phyloP scores from a whole-genome alignment of 2,329 filamentous ascomycete species.

The Neofusicoccum ribis region DNA sequence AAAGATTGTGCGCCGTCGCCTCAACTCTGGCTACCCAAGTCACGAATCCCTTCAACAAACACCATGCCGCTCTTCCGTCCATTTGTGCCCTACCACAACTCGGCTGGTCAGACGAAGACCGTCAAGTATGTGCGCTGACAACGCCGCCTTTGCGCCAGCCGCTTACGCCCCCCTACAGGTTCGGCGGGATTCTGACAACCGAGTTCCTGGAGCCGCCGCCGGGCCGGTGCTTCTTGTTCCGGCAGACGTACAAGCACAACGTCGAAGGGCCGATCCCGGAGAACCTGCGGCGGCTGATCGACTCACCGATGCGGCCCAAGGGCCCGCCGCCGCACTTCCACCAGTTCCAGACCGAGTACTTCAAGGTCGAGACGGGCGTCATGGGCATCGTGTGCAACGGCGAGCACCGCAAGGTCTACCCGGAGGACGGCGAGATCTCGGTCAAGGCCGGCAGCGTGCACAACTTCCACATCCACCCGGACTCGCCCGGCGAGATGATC shows the following conservation, averaged over 20 bases:
- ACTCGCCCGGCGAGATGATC: constrained; percentile 10
- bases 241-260: constrained; percentile 26
- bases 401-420: not conserved
- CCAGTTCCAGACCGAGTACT: no score
- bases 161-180: constrained; percentile 15
- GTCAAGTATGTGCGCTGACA: no score
- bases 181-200: constrained; percentile 26
- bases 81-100: no score
- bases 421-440: constrained; percentile 6
- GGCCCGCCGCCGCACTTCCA: constrained; percentile 5
- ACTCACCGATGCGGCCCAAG: constrained; percentile 8
- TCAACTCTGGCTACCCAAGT: no score
- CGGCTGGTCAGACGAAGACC: no score
- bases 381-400: constrained; percentile 30
- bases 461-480: constrained; percentile 22
- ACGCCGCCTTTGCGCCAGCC: no score
- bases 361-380: constrained; percentile 24
- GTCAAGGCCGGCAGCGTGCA: constrained; percentile 24
- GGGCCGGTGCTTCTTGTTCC: constrained; percentile 28
- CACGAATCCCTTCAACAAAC: no score
- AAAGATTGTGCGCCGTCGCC: no score
- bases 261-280: constrained; percentile 18
- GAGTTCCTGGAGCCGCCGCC: no score
- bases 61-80: no score
- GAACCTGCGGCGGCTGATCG: constrained; percentile 23